A percentile compares a stretch with the other conserved stretches of the same genome.
Conservation (phyloP, 345 rosid genomes). For the Aquilaria sinensis region DNA sequence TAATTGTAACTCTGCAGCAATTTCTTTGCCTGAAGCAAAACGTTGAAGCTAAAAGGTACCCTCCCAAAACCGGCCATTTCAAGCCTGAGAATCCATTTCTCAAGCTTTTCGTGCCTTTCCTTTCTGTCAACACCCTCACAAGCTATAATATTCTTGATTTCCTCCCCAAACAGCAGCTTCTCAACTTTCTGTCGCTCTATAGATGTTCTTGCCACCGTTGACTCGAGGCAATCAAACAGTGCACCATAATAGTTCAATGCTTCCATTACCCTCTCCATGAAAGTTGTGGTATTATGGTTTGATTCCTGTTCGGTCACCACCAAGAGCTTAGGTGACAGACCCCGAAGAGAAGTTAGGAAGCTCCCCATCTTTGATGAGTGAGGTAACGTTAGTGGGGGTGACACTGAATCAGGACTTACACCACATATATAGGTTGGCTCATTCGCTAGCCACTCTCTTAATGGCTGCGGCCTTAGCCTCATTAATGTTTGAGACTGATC, state of each 20-base stretch:
- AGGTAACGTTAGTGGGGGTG: slow-evolving; percentile 33
- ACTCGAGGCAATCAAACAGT: slow-evolving; percentile 63
- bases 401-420: slow-evolving; percentile 41
- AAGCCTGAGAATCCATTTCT: slow-evolving; percentile 58
- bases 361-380: slow-evolving; percentile 37
- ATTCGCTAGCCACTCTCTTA: slow-evolving; percentile 78
- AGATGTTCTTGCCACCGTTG: slow-evolving; percentile 43
- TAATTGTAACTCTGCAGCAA: slow-evolving; percentile 50
- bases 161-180: slow-evolving; percentile 69
- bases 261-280: slow-evolving; percentile 54
- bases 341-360: slow-evolving; percentile 46
- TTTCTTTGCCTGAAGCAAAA: slow-evolving; percentile 49
- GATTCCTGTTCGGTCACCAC: slow-evolving; percentile 70
- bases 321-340: slow-evolving; percentile 58
- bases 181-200: slow-evolving; percentile 59
- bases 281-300: slow-evolving; percentile 38
- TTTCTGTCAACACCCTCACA: slow-evolving; percentile 60
- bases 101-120: slow-evolving; percentile 71
- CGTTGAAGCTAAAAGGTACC: slow-evolving; percentile 59
- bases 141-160: slow-evolving; percentile 64
- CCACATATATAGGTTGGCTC: slow-evolving; percentile 27
- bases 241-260: slow-evolving; percentile 63
- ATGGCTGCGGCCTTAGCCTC: slow-evolving; percentile 37
- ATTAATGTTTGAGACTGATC: slow-evolving; percentile 25
- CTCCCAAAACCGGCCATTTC: slow-evolving; percentile 55